phyloP scores from a whole-genome alignment of 768 basidiomycete genomes.

The Mycena epipterygia region DNA sequence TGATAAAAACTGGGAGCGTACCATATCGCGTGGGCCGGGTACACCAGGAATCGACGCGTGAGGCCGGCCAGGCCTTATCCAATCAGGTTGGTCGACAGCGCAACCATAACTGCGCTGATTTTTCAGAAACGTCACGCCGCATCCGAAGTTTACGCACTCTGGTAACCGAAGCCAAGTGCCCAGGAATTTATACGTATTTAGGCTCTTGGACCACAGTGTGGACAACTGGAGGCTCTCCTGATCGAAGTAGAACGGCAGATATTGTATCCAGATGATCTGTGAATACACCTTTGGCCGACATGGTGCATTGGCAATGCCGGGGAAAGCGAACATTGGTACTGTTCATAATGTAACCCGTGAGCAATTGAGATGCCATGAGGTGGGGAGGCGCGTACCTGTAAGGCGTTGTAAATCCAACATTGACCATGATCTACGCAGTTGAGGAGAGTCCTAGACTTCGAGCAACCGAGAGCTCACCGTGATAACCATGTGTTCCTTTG shows the following conservation, averaged over 20 bases:
- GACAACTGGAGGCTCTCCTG: conserved; percentile 2
- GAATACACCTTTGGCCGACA: too few relatives aligned
- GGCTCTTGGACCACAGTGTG: neutral
- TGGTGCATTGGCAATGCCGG: too few relatives aligned
- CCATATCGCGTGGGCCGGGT: conserved; percentile 70
- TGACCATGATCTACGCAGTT: conserved; percentile 61
- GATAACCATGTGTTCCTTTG: conserved; percentile 75
- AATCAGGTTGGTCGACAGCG: conserved; percentile 59
- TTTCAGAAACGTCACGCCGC: neutral
- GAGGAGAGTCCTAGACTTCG: neutral
- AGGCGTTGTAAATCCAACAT: conserved; percentile 55
- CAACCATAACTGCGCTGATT: conserved; percentile 40
- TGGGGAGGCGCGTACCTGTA: too few relatives aligned
- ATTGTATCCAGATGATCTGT: too few relatives aligned
- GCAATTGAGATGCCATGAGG: too few relatives aligned
- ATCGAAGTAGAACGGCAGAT: conserved; percentile 56
- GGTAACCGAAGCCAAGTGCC: conserved; percentile 51
- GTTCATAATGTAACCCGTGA: too few relatives aligned
- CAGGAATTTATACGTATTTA: conserved; percentile 36
- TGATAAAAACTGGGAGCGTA: conserved; percentile 52
- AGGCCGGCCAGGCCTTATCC: conserved; percentile 65
- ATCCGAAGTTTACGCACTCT: conserved; percentile 44
- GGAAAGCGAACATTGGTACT: too few relatives aligned
- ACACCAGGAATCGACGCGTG: conserved; percentile 69
- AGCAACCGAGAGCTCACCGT: conserved; percentile 37